Percentiles rank a stretch among this genome's conserved stretches.
Conservation (phyloP, 2,329 filamentous ascomycete species). For the Penicillium olsonii region DNA sequence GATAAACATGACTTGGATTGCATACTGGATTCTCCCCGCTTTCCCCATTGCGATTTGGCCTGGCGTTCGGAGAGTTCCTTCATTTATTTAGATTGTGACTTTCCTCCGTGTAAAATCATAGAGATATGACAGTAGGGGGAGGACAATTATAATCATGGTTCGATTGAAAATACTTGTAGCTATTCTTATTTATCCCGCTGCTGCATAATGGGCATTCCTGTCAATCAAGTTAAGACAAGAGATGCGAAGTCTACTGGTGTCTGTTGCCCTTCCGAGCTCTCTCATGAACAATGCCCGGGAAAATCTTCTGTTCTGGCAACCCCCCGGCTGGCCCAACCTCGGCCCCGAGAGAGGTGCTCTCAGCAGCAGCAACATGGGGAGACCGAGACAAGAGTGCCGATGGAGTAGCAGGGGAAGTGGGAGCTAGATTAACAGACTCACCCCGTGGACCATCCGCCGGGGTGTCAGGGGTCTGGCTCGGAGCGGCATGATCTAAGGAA, state of each 20-base stretch:
- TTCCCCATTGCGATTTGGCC: neutral
- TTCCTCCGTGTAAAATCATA: neutral
- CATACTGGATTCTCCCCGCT: neutral
- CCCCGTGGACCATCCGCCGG: neutral
- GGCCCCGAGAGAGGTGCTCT: slow-evolving; percentile 9
- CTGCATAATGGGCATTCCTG: no score
- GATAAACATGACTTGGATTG: neutral
- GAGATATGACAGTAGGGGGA: neutral
- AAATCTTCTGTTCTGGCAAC: slow-evolving; percentile 42
- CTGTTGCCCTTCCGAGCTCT: slow-evolving; percentile 33
- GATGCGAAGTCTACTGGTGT: neutral
- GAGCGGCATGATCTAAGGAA: slow-evolving; percentile 1
- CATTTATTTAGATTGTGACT: neutral
- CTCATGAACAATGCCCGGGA: slow-evolving; percentile 46
- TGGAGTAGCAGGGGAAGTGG: slow-evolving; percentile 2
- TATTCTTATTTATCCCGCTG: no score
- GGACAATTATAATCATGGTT: neutral
- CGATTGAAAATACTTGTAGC: neutral
- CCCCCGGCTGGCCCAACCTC: slow-evolving; percentile 14
- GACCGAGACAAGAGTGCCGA: slow-evolving; percentile 8
- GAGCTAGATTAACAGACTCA: neutral
- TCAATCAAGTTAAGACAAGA: no score
- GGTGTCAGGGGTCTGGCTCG: neutral
- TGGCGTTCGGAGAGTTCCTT: neutral
- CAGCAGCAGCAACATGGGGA: slow-evolving; percentile 8